These are phyloP conservation scores for Backusella parvicylindrica DNA, from an alignment of 192 early-diverging fungal genomes.

Conservation along the genomic window DNA sequence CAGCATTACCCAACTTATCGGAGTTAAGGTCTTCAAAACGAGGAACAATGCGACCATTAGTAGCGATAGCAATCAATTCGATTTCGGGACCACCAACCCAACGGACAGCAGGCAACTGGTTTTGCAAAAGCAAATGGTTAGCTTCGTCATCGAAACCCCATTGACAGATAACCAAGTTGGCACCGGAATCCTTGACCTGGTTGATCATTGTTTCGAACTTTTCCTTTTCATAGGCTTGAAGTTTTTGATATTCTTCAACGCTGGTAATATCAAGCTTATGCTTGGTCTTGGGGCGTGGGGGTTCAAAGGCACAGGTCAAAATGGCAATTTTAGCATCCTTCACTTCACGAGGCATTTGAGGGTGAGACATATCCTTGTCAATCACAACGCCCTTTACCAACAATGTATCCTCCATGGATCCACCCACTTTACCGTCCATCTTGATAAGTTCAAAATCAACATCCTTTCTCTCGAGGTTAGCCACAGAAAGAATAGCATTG, in stretches of 20 bases:
- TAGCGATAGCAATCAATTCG: conserved; percentile 99
- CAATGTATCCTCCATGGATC: conserved; percentile 89
- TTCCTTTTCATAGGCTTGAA: conserved; percentile 93
- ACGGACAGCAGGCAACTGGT: conserved; percentile 94
- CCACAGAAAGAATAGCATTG: conserved; percentile 95
- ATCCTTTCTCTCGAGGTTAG: conserved; percentile 97
- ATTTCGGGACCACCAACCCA: conserved; percentile 99
- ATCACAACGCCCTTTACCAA: conserved; percentile 98
- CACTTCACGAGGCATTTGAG: conserved; percentile 98
- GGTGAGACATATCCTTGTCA: conserved; percentile 99
- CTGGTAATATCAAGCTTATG: conserved; percentile 98
- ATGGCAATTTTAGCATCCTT: conserved; percentile 96
- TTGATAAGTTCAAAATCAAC: conserved; percentile 99
- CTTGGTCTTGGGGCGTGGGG: conserved; percentile 99
- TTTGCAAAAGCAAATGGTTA: conserved; percentile 97
- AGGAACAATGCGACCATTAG: conserved; percentile 99
- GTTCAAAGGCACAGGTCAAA: conserved; percentile 99
- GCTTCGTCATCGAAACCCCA: conserved; percentile 99
- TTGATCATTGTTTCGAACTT: conserved; percentile 98
- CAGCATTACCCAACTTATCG: conserved; percentile 91
- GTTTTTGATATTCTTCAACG: conserved; percentile 97
- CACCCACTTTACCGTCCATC: conserved; percentile 98
- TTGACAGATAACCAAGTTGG: conserved; percentile 98
- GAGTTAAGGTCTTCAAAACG: conserved; percentile 92
- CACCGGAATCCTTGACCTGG: conserved; percentile 96